A percentile compares a stretch with the other conserved stretches of the same genome.
phyloP scores from a whole-genome alignment of 2,329 filamentous ascomycete genomes.

The Fusarium sp. region DNA sequence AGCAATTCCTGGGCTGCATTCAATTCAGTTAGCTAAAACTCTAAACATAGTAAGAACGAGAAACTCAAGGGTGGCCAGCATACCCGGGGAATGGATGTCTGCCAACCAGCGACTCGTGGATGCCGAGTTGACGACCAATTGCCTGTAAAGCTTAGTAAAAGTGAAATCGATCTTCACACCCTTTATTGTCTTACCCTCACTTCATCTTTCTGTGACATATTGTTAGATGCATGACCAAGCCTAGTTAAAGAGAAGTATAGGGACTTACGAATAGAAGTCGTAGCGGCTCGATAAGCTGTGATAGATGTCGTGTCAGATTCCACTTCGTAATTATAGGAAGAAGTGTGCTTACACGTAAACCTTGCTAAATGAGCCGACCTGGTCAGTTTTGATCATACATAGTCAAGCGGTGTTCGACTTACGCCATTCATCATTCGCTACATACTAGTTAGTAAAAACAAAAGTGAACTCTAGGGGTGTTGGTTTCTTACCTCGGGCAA shows the following conservation, averaged over 20 bases:
- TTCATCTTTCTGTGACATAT: slow-evolving; percentile 13
- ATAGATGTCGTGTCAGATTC: slow-evolving; percentile 6
- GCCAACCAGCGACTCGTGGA: slow-evolving; percentile 45
- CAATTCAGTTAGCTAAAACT: too few relatives aligned
- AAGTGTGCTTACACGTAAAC: slow-evolving; percentile 15
- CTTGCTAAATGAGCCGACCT: slow-evolving; percentile 19
- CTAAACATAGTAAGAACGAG: too few relatives aligned
- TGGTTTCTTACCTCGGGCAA: slow-evolving; percentile 17
- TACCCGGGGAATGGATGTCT: slow-evolving; percentile 79
- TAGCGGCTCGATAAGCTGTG: slow-evolving; percentile 32
- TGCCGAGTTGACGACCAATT: slow-evolving; percentile 51
- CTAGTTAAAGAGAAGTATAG: background rate
- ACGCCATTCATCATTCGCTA: slow-evolving; percentile 30
- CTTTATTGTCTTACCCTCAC: background rate
- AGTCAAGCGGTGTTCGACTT: slow-evolving; percentile 4
- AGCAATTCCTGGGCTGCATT: slow-evolving; percentile 67
- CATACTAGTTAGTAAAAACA: slow-evolving; percentile 5
- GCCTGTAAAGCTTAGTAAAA: slow-evolving; percentile 36
- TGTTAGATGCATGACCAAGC: slow-evolving; percentile 19
- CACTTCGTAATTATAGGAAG: background rate
- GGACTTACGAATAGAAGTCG: slow-evolving; percentile 34
- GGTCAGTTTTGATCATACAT: slow-evolving; percentile 7
- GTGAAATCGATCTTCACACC: too few relatives aligned
- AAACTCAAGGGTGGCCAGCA: too few relatives aligned
- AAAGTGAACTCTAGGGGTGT: background rate